Evolutionary conservation across 306 rosid genomes (phyloP), one percentile per base, ranked within the genome.

Genomic region (Morella rubra): DNA sequence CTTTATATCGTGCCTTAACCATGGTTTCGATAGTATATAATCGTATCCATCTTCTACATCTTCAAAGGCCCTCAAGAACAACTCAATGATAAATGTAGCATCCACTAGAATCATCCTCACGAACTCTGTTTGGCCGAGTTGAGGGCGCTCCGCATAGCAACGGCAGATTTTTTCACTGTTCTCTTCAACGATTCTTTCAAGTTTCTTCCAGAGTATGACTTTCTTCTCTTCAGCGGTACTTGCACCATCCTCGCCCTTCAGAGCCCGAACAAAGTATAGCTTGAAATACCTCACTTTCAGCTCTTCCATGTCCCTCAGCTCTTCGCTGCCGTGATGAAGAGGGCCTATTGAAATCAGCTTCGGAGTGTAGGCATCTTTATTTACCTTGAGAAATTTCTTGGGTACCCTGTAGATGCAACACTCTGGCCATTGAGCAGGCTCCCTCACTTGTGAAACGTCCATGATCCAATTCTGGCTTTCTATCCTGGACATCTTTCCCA

Each of bases 51-150:
- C 2, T 13, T 46, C 53, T 47, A 4, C 4, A 13, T 47, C 13
- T 13, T 15, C 13, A 0, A 0, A 1, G 11, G 54, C 71, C 24
- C 37, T 41, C 67, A 71, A 15, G 12, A 79, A 44, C 8, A 79
- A 77, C 68, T 75, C 86, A 44, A 79, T 12, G 47, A 83, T 64
- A 64, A 83, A 83, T 54, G 70, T 52, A 7, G 74, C 80, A 56
- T 83, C 83, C 5, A 37, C n/a, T 6, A 76, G 27, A 46, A 58
- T 60, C 59, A 74, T 42, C 4, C 8, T 20, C 4, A 47, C 3
- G 10, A 74, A 74, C 0, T 53, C 7, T 0, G 6, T 3, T 1
- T 0, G 0, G 2, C 0, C 6, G 24, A 22, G 10, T 0, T 1
- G 9, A 24, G 2, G n/a, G 3, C 2, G 2, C 8, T 65, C 47